phyloP scores from a whole-genome alignment of 495 filamentous ascomycete genomes.

The Viridothelium virens region DNA sequence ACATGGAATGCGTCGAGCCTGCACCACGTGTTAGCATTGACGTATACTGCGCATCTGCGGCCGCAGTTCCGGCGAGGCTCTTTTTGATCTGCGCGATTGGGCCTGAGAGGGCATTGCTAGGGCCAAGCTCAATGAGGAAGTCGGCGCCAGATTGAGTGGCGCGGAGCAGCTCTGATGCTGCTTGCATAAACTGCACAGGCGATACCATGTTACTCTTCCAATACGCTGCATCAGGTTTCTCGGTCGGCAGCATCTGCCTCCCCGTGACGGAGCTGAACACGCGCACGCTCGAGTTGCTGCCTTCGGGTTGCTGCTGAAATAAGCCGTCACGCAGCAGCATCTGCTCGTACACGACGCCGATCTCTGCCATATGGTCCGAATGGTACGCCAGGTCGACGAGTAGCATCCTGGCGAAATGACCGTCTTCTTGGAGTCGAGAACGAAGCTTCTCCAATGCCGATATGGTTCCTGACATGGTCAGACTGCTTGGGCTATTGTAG shows the following conservation, averaged over 20 bases:
- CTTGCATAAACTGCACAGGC: neutral
- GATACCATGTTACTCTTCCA: slow-evolving; percentile 20
- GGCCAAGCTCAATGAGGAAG: slow-evolving; percentile 18
- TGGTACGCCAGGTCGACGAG: slow-evolving; percentile 33
- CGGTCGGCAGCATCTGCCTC: neutral
- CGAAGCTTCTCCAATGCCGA: slow-evolving; percentile 16
- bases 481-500: slow-evolving; percentile 32
- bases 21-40: neutral
- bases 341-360: slow-evolving; percentile 4
- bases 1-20: neutral
- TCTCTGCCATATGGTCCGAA: slow-evolving; percentile 51
- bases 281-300: neutral
- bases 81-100: slow-evolving; percentile 1
- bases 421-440: neutral
- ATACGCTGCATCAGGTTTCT: slow-evolving; percentile 4
- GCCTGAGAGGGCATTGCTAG: slow-evolving; percentile 14
- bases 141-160: neutral
- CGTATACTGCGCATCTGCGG: neutral
- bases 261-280: neutral
- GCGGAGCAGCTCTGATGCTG: neutral
- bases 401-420: slow-evolving; percentile 9
- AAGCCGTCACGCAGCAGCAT: neutral
- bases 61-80: no score
- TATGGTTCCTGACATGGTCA: slow-evolving; percentile 31
- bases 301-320: neutral